Evolutionary conservation across 2,329 filamentous ascomycete species (phyloP), one percentile per base, ranked within the genome.

Genomic region (Ophiostoma sp.): DNA sequence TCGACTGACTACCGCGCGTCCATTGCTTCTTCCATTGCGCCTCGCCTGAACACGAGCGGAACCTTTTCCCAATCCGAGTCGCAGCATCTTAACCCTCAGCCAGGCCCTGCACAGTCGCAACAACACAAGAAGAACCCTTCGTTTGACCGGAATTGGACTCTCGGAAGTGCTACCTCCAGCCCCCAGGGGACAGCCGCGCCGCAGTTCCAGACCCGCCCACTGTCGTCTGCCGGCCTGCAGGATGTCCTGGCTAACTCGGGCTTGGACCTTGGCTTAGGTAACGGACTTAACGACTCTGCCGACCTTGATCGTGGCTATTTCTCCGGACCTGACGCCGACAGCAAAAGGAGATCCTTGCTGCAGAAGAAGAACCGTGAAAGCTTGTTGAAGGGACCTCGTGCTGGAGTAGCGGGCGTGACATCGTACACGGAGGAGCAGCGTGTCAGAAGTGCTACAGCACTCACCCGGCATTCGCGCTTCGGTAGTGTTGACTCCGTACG

Each of bases 271-370:
- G 81, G 81, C 11, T 44, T 67, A 3, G 44, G 47, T 36, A 41
- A 12, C 70, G 83, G 84, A 67, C 74, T 80, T 16, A 81, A 81
- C 71, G 83, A 85, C 69, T 79, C 80, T 16, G 77, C 81, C 38
- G 91, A 96, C 70, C 77, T 92, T 16, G 95, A 98, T 74, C 86
- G 92, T 47, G 94, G 93, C 38, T 98, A 98, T 77, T 97, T 97
- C 75, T 97, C 94, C 7, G 92, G 93, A 3, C 90, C 90, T 16
- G 94, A 98, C 74, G 82, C 88, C 11, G 93, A 97, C 71, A 69
- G 38, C 16, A 85, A 85, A 60, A 87, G 89, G 69, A 87, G 86
- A 73, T 86, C 91, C 63, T 96, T 92, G 75, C 82, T 95, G 64
- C 81, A 97, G 65, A 92, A 91, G 77, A 92, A 91, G 77, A 96